These are phyloP conservation scores for Sorghum bicolor DNA, from an alignment of 176 grass and related monocot species.

Conservation along the genomic window DNA sequence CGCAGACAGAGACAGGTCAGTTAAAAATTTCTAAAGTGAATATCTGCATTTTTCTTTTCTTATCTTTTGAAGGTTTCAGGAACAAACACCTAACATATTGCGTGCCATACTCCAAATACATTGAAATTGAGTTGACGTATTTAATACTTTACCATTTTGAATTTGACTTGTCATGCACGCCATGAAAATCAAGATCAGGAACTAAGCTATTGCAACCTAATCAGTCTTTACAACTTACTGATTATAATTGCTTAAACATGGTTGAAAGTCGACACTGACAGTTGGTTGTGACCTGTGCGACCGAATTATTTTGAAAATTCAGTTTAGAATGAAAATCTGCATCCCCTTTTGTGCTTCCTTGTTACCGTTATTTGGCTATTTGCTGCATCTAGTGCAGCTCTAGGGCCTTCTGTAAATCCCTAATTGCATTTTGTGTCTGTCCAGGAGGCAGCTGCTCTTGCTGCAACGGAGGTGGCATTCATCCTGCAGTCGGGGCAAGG, in stretches of 20 bases:
- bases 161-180: not conserved
- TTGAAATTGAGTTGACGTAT: not conserved
- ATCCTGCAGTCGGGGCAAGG: constrained; percentile 86
- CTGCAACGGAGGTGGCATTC: constrained; percentile 87
- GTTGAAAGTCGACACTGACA: not conserved
- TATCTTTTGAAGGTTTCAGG: not conserved
- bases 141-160: not conserved
- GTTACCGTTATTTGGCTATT: not conserved
- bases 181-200: not conserved
- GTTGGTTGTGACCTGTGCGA: not conserved
- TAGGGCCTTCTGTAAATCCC: not conserved
- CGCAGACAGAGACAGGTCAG: constrained; percentile 79
- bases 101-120: not conserved
- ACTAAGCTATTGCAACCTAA: not conserved
- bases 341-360: not conserved
- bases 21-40: not conserved
- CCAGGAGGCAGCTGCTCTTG: constrained; percentile 71
- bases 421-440: constrained; percentile 9
- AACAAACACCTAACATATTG: constrained; percentile 9
- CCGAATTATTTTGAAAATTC: not conserved
- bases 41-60: constrained; percentile 9
- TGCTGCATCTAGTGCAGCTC: not conserved
- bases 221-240: not conserved
- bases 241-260: not conserved
- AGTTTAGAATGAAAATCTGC: not conserved